Evolutionary conservation across 345 rosid genomes (phyloP).

Genomic region (Reutealis trisperma): DNA sequence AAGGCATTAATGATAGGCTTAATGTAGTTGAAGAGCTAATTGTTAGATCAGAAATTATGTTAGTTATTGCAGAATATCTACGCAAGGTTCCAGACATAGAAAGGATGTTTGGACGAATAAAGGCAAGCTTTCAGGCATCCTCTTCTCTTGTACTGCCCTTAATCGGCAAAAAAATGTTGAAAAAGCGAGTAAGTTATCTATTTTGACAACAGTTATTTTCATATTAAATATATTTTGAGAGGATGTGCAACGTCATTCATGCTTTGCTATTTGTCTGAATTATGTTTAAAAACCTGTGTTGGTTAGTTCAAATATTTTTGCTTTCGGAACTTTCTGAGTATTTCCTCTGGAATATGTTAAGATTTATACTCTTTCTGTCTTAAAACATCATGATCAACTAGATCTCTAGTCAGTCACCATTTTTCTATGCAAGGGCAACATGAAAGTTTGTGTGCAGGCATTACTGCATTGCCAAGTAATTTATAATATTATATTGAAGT

Average conservation of each 20-base stretch:
- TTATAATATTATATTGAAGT: not conserved
- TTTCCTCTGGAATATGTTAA: not conserved
- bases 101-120: conserved; percentile 78
- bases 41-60: conserved; percentile 50
- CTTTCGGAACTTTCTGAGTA: no score
- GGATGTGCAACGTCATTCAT: not conserved
- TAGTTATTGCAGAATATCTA: conserved; percentile 59
- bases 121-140: conserved; percentile 68
- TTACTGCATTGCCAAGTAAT: not conserved
- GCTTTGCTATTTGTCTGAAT: not conserved
- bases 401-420: not conserved
- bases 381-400: not conserved
- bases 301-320: not conserved
- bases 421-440: not conserved
- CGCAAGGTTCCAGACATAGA: conserved; percentile 83
- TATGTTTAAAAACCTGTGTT: not conserved
- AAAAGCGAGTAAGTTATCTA: conserved; percentile 57
- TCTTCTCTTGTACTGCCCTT: conserved; percentile 61
- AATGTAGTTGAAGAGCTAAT: conserved; percentile 62
- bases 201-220: not conserved
- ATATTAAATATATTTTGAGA: not conserved
- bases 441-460: not conserved
- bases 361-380: not conserved
- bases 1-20: conserved; percentile 70
- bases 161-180: conserved; percentile 70